Base-by-base conservation (phyloP, 495 filamentous ascomycete species). In the Paragyromitra xinjiangensis region DNA sequence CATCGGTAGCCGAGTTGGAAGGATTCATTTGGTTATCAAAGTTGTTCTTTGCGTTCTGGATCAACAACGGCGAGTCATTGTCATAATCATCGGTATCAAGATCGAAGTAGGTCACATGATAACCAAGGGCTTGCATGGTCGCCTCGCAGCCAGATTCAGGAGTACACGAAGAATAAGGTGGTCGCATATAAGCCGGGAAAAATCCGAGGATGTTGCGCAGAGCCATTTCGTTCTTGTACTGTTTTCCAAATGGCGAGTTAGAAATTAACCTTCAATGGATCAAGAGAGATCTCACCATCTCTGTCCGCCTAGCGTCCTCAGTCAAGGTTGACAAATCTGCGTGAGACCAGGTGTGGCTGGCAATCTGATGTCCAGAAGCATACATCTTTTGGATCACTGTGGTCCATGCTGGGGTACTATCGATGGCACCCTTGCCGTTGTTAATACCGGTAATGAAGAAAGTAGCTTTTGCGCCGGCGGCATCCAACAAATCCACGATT, bases 271-370 rank as follows among this genome's bases (percentile, higher is more conserved):
- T 8, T 14, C 22, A 14, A 5, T 5, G 88, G 81, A 12, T 22
- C n/a, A n/a, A n/a, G 39, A 67, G 22, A 58, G n/a, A 71, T 39
- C 58, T 42, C 56, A 82, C 72, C 82, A 97, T 90, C 78, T 95
- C 91, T 19, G 90, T 86, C 4, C 85, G 85, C 73, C 91, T 89
- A 70, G 91, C 81, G 39, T 80, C 80, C 64, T 88, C 73, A 64
- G 88, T 85, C 82, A 89, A 81, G 81, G 88, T 87, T 83, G 87
- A 87, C 78, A 93, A 84, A 86, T 93, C 87, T 84, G 90, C 85
- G 78, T 97, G 93, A 50, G 91, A 92, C 93, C 92, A 97, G 1
- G 92, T 95, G 78, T 97, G 93, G 78, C 90, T 92, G 39, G 91
- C 93, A 67, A 97, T 85, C 82, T 95, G 93, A 81, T 97, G 93